These are phyloP conservation scores for Cucurbita ficifolia DNA, from an alignment of 306 rosid genomes.

Conservation along the genomic window DNA sequence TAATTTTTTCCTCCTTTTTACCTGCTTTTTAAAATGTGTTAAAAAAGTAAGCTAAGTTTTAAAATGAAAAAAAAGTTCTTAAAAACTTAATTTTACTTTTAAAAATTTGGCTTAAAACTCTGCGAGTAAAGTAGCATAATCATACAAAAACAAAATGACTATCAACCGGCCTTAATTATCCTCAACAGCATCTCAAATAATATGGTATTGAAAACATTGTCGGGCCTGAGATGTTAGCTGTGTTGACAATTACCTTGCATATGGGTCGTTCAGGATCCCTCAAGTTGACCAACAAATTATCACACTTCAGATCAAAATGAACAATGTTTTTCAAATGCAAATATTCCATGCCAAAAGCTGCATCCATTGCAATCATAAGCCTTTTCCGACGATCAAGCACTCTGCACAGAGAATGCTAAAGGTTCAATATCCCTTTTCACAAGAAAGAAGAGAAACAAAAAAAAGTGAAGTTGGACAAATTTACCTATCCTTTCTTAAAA, in stretches of 20 bases:
- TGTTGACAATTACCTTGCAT: slow-evolving; percentile 58
- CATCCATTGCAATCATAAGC: slow-evolving; percentile 76
- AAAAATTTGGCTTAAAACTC: too few relatives aligned
- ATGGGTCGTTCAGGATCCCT: slow-evolving; percentile 81
- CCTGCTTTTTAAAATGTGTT: too few relatives aligned
- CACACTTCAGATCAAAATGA: slow-evolving; percentile 93
- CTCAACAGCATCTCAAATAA: neutral
- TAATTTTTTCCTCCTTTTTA: too few relatives aligned
- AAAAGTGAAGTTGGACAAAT: neutral
- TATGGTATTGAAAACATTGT: neutral
- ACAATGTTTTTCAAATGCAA: slow-evolving; percentile 82
- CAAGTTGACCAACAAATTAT: slow-evolving; percentile 84
- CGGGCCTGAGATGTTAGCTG: neutral
- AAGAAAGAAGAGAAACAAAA: slow-evolving; percentile 1
- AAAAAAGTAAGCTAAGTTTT: too few relatives aligned
- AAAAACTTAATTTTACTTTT: too few relatives aligned
- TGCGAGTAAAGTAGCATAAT: too few relatives aligned
- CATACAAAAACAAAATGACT: too few relatives aligned
- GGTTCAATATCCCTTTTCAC: neutral
- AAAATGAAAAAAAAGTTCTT: too few relatives aligned
- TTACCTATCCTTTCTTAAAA: slow-evolving; percentile 60
- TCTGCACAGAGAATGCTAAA: slow-evolving; percentile 33
- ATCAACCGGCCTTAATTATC: neutral
- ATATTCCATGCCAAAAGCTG: slow-evolving; percentile 98
- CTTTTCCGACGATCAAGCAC: slow-evolving; percentile 79